These are phyloP conservation scores for Lyophyllum shimeji DNA, from an alignment of 768 basidiomycete genomes.

Conservation along the genomic window DNA sequence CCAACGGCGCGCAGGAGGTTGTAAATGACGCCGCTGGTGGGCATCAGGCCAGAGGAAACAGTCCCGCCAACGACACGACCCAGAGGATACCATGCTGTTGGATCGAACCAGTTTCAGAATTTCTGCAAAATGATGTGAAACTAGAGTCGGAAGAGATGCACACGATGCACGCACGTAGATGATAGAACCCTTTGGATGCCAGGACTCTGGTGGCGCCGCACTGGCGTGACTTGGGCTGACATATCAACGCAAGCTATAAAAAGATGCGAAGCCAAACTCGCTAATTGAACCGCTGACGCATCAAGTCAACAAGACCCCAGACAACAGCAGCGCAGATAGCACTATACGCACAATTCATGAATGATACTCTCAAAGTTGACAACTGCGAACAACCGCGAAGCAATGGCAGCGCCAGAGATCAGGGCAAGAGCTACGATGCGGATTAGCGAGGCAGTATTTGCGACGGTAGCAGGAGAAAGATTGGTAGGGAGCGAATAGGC, in stretches of 20 bases:
- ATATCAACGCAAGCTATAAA: conserved; percentile 14
- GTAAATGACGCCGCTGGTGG: conserved; percentile 96
- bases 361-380: conserved; percentile 99
- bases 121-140: conserved; percentile 50
- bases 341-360: conserved; percentile 93
- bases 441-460: conserved; percentile 88
- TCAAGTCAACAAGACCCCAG: neutral
- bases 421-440: conserved; percentile 87
- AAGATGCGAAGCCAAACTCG: conserved; percentile 43
- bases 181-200: conserved; percentile 90
- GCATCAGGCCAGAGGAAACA: conserved; percentile 98
- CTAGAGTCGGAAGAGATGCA: neutral
- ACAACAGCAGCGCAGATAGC: neutral
- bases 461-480: conserved; percentile 68
- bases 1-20: conserved; percentile 84
- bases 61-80: conserved; percentile 98
- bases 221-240: conserved; percentile 56
- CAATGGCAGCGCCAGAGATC: conserved; percentile 93
- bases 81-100: conserved; percentile 98
- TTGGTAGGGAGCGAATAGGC: conserved; percentile 74
- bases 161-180: conserved; percentile 65
- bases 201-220: conserved; percentile 91
- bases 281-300: conserved; percentile 92
- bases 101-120: conserved; percentile 99
- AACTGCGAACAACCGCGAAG: conserved; percentile 95